Percentiles rank a stretch among this genome's conserved stretches.
phyloP scores from a whole-genome alignment of 176 grass and related monocot species.

The Alloteropsis semialata region DNA sequence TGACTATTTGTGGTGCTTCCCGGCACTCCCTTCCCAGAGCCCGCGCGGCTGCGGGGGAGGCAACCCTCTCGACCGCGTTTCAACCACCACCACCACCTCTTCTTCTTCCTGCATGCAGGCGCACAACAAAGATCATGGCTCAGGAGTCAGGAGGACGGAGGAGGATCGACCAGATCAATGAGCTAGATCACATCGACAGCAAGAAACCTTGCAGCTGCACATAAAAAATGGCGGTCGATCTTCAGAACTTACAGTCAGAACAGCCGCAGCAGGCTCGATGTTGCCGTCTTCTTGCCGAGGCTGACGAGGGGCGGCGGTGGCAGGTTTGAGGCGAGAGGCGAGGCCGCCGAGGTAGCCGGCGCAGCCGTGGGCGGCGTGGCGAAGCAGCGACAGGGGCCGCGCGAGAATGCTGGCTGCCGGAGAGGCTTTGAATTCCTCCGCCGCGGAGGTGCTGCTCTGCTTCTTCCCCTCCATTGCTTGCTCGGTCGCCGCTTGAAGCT shows the following conservation, averaged over 20 bases:
- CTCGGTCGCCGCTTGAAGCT: background rate
- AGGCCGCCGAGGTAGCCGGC: conserved; percentile 7
- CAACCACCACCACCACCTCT: background rate
- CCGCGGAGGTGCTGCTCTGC: background rate
- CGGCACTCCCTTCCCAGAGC: background rate
- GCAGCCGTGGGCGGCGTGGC: background rate
- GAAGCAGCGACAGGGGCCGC: background rate
- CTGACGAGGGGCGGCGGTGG: background rate
- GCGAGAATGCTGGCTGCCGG: background rate
- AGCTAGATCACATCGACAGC: background rate
- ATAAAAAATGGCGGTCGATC: background rate
- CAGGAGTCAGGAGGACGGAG: background rate
- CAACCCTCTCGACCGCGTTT: background rate
- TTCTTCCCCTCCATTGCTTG: background rate
- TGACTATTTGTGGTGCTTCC: background rate
- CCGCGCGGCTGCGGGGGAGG: background rate
- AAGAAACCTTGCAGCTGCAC: background rate
- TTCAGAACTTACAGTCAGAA: background rate
- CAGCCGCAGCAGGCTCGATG: background rate
- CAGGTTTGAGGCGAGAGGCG: background rate
- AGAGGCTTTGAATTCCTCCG: background rate
- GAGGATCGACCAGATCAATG: too few species aligned
- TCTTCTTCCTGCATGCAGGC: background rate
- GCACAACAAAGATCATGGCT: background rate
- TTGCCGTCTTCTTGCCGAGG: background rate